Base-by-base conservation (phyloP, 2,329 filamentous ascomycete species). In the Drechslerella dactyloides region DNA sequence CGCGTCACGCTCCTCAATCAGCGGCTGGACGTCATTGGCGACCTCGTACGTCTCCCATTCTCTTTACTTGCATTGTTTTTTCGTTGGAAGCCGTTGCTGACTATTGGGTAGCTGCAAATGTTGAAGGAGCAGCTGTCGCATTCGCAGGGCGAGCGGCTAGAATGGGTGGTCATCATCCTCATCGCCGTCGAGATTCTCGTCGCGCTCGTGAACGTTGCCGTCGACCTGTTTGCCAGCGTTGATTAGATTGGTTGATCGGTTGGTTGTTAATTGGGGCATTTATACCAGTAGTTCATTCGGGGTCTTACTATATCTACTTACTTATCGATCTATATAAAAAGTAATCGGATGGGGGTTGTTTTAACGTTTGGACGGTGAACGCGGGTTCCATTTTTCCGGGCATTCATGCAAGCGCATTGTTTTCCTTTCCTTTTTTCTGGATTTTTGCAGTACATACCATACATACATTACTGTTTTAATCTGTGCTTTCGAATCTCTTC, bases 131-230 rank as follows among this genome's bases (percentile, higher is more conserved):
- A 97, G 82, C 82, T 97, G 76, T 96, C 91, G 76, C 92, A 96
- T 78, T 92, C 93, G 51, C 92, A 96, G 79, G 92, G 90, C 69
- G 90, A 94, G 83, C 93, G 90, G 81, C 80, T 93, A 58, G 90
- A 94, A 81, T 94, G 90, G 90, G 93, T 94, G 79, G 90, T 99
- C 48, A 97, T 99, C 77, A 85, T 97, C 21, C 86, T 99, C 55
- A 97, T 99, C 77, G 93, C 93, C 6, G 93, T 93, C 11, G 94
- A 99, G 79, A 97, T 99, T 74, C 81, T 97, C 8, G 93, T 99
- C 35, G 93, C 93, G 0, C 89, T 87, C n/a, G 89, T 97, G 76
- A 99, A 97, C 80, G 97, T 99, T 74, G 85, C 96, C 19, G 94
- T 99, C 24, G 94, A 99, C 80, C 78, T 97, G 75, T 74, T 76